A percentile compares a stretch with the other conserved stretches of the same genome.
phyloP scores from a whole-genome alignment of 1,284 basidiomycete genomes.

The Fistulina hepatica region DNA sequence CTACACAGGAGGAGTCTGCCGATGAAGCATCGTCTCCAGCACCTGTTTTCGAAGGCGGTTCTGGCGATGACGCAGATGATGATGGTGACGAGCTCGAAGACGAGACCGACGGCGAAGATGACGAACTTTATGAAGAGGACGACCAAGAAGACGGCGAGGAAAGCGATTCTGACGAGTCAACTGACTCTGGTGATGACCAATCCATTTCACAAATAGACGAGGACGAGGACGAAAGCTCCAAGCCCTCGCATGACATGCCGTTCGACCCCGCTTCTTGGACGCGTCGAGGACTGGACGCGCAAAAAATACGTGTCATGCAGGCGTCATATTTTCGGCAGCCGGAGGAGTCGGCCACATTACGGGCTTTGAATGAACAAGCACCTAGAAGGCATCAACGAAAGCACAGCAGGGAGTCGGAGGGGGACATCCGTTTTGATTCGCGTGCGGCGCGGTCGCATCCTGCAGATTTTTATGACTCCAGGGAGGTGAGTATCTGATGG shows the following conservation, averaged over 20 bases:
- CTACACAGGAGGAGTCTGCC: not conserved
- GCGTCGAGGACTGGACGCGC: conserved; percentile 52
- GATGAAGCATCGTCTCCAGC: not conserved
- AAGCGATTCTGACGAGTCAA: no score
- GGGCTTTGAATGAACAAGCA: conserved; percentile 33
- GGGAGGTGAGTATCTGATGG: conserved; percentile 39
- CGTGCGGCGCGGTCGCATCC: no score
- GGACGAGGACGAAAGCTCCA: conserved; percentile 25
- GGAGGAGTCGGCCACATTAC: conserved; percentile 53
- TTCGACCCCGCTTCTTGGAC: conserved; percentile 21
- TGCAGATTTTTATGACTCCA: no score
- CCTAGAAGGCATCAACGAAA: conserved; percentile 41
- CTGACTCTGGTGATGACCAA: no score
- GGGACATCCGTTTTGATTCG: no score
- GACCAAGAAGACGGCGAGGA: conserved; percentile 22
- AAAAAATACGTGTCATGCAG: conserved; percentile 88
- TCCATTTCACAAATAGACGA: no score
- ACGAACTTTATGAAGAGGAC: conserved; percentile 15
- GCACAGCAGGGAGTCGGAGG: conserved; percentile 68
- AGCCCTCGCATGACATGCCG: conserved; percentile 8
- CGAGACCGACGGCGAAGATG: conserved; percentile 11
- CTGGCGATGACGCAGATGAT: conserved; percentile 18
- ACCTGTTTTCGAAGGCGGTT: conserved; percentile 1
- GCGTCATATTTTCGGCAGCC: conserved; percentile 71
- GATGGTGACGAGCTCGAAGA: conserved; percentile 6